Evolutionary conservation across 257 asterid genomes (phyloP).

Genomic region (Coffea canephora): DNA sequence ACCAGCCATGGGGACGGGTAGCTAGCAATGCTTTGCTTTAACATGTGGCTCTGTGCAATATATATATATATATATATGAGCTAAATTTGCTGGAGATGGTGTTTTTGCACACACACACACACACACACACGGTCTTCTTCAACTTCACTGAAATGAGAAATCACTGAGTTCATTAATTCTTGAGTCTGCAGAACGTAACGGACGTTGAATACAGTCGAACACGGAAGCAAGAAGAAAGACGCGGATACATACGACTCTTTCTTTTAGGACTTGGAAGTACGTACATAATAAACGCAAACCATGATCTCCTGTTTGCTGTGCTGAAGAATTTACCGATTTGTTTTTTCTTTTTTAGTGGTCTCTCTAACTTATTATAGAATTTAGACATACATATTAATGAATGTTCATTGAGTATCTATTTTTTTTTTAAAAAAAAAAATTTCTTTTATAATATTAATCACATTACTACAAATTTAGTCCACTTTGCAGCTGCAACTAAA

Average conservation of each 20-base stretch:
- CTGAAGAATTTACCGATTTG: neutral
- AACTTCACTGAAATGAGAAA: too few relatives aligned
- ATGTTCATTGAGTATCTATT: too few relatives aligned
- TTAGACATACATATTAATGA: too few relatives aligned
- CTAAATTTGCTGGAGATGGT: neutral
- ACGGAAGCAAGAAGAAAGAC: neutral
- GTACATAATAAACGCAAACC: neutral
- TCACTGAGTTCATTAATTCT: neutral
- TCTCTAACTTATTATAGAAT: too few relatives aligned
- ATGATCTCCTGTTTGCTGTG: neutral
- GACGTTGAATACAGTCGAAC: neutral
- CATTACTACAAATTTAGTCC: too few relatives aligned
- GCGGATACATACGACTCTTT: neutral
- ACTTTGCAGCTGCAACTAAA: neutral
- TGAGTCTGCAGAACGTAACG: neutral
- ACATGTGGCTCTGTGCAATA: neutral
- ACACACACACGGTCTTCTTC: too few relatives aligned
- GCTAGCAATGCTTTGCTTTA: neutral
- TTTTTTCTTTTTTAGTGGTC: neutral
- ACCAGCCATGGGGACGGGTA: neutral
- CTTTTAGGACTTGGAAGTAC: neutral
- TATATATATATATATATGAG: too few relatives aligned
- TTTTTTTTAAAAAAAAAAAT: too few relatives aligned
- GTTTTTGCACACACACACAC: too few relatives aligned
- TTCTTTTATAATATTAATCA: too few relatives aligned